Percentiles rank a stretch among this genome's conserved stretches.
Evolutionary conservation across 352 stramenopile species (phyloP).

Genomic region (Pythium coloratum): DNA sequence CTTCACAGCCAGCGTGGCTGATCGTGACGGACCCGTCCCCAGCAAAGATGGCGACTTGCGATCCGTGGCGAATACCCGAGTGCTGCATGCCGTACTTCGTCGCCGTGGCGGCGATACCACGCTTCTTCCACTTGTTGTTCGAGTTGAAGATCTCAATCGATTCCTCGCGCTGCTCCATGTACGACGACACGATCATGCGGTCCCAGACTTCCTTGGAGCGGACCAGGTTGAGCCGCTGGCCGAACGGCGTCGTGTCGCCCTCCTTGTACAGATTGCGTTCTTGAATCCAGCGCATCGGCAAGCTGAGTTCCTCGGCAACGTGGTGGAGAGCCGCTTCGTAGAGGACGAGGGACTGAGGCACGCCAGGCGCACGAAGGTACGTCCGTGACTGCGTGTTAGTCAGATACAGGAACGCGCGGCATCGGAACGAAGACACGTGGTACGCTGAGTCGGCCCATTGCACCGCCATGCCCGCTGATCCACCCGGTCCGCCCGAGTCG

Average conservation of each 20-base stretch:
- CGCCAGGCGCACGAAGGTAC: constrained; percentile 40
- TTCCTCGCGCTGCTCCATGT: constrained; percentile 32
- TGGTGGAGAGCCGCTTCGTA: constrained; percentile 43
- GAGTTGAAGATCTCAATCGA: constrained; percentile 40
- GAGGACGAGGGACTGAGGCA: constrained; percentile 39
- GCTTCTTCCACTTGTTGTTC: constrained; percentile 52
- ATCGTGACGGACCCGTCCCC: constrained; percentile 45
- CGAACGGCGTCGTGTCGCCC: constrained; percentile 31
- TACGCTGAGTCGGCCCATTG: constrained; percentile 48
- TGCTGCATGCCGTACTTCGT: constrained; percentile 60
- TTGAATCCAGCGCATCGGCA: constrained; percentile 40
- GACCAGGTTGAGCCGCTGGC: constrained; percentile 35
- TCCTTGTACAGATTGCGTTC: constrained; percentile 41
- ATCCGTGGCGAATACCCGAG: constrained; percentile 32
- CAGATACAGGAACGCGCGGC: constrained; percentile 37
- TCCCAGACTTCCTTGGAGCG: constrained; percentile 42
- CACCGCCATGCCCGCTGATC: constrained; percentile 37
- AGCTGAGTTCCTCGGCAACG: constrained; percentile 29
- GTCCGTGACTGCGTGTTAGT: constrained; percentile 54
- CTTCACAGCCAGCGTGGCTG: constrained; percentile 45
- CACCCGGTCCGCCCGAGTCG: constrained; percentile 22
- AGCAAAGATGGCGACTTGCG: constrained; percentile 44
- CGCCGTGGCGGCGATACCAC: constrained; percentile 58
- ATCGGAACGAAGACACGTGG: constrained; percentile 32
- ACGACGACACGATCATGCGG: constrained; percentile 27